Base-by-base conservation (phyloP, 2,329 filamentous ascomycete species). In the Colletotrichum nymphaeae region DNA sequence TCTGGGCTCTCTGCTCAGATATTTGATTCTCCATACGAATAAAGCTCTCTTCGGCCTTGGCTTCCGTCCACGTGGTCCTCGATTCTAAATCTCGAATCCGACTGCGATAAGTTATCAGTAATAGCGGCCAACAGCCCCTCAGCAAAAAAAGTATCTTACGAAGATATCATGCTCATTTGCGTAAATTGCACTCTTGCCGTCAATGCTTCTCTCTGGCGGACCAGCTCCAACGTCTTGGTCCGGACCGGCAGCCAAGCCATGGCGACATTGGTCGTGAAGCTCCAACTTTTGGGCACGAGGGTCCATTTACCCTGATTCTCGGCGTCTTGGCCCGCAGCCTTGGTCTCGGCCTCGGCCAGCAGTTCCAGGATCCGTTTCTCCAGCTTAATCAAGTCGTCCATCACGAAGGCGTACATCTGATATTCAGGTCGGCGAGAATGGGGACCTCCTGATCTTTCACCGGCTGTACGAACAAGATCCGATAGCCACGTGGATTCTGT, bases 161-260 rank as follows among this genome's bases (percentile, higher is more conserved):
- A 86, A 57, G 84, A 83, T 35, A 87, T 82, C 81, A 87, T 84
- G 78, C 84, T 86, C 81, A 85, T 85, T 77, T 88, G 85, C 68
- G 85, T 82, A 75, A 87, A 88, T 60, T 86, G 81, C 53, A 88
- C 85, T 49, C 85, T 80, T 8, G 80, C 81, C 1, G 84, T 86
- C 75, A 86, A 75, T 3, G 83, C 82, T 65, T 87, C 85, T 59
- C 86, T 81, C 79, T 87, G 84, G 30, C 84, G 80, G 22, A 86
- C 84, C 16, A 87, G 76, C 67, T 87, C 84, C 68, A 87, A 73
- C 3, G 84, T 84, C 74, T 86, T 86, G 9, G 81, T 80, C 37
- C 85, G 78, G 14, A 86, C 83, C 1, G 82, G 80, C 49, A 87
- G 71, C 85, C 86, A 87, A 19, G 83, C 82, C 75, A 88, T 80